Evolutionary conservation across 495 filamentous ascomycete species (phyloP), one percentile per base, ranked within the genome.

Genomic region (Penicillium silybi): DNA sequence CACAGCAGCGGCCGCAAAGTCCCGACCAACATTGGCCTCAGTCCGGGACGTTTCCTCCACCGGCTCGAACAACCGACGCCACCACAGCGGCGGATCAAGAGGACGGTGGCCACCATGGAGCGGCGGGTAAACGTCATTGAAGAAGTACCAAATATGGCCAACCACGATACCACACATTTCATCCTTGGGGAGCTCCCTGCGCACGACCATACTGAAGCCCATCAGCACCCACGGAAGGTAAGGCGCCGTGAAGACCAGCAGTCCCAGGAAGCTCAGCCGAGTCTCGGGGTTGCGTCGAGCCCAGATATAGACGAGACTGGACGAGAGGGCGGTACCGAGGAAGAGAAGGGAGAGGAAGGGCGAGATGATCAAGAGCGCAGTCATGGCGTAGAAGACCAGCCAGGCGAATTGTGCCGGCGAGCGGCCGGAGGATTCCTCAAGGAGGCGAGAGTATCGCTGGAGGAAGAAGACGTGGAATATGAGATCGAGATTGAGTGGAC

Each of bases 391-490:
- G 48, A 92, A 71, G 11, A 97, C 76, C 19, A 98, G 75, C 92
- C 92, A 98, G 17, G 90, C 87, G 76, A 96, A 98, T 60, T 95
- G 86, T 2, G 95, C 93, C 1, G 91, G 85, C 8, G 89, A 95
- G 37, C 85, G 82, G 26, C 91, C 90, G 39, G 90, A 90, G 0
- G 89, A 90, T 70, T 97, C 93, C 71, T 98, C 93, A 34, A 98
- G 84, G 25, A 97, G 85, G 35, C 95, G 89, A 10, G 92, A 90
- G 73, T 98, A 98, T 22, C 93, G 90, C 63, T 95, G 90, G 40
- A 97, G 83, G 78, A 98, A 98, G 80, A 97, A 98, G 71, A 98
- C 87, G 65, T 98, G 95, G 81, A 97, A 97, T 61, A 97, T 80
- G 20, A 98, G 85, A 70, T 98, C 93, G 59, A 98, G 84, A 38